Base-by-base conservation (phyloP, 495 filamentous ascomycete genomes). In the Hypoxylon fragiforme region DNA sequence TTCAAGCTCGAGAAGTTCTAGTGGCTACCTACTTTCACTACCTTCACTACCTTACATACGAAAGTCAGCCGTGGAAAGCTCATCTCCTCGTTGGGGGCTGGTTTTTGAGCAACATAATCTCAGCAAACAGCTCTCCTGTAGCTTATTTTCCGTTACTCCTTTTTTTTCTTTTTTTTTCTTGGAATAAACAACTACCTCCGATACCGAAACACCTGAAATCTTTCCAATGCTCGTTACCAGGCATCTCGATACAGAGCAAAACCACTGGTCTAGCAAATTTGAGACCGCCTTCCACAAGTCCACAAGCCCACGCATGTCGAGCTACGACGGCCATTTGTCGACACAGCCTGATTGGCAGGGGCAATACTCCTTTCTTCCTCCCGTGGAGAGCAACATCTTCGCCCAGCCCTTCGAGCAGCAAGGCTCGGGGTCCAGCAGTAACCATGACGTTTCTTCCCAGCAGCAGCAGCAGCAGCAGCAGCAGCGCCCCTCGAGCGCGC, bases 191-290 rank as follows among this genome's bases (percentile, higher is more conserved):
- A n/a, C n/a, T n/a, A n/a, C n/a, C n/a, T n/a, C n/a, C n/a, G n/a
- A n/a, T n/a, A n/a, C n/a, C n/a, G n/a, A n/a, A 52, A 53, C 54
- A 36, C 45, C 48, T 19, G 59, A 56, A 55, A 57, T 40, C 63
- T 70, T 76, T 74, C 75, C 76, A 81, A 82, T 82, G 79, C 78
- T 82, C 69, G 78, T 79, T 75, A 78, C 77, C 70, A 77, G 79
- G 72, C 74, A 76, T 68, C 71, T 70, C 69, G 75, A 78, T 62
- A 74, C 77, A 68, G 78, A 79, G 73, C 78, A 77, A 69, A 78
- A 69, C 69, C 74, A 75, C 73, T 82, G 79, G 79, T 79, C 78
- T 66, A 78, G 73, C 73, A 82, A 81, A 72, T 76, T 78, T 60
- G 76, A 78, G 67, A 74, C 72, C 62, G 60, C 73, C 55, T 79